These are phyloP conservation scores for Lizonia empirigonia DNA, from an alignment of 2,329 filamentous ascomycete genomes.

Conservation along the genomic window DNA sequence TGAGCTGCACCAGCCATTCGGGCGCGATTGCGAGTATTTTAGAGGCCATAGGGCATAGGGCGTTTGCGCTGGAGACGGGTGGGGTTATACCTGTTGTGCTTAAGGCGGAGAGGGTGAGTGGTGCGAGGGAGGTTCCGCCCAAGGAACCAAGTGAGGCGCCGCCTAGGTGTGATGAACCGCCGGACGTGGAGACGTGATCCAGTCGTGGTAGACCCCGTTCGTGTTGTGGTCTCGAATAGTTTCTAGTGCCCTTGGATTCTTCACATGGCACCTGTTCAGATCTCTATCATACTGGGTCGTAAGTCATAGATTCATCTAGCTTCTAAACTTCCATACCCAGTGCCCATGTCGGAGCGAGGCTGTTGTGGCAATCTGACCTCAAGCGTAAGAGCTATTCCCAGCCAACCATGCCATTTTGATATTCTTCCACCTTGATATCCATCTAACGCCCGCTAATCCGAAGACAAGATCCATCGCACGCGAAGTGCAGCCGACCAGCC, in stretches of 20 bases:
- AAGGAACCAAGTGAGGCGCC: conserved; percentile 42
- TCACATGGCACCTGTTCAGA: too few species aligned
- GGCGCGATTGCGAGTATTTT: conserved; percentile 63
- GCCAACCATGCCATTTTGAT: conserved; percentile 15
- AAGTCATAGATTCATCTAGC: conserved; percentile 16
- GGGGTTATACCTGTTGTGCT: conserved; percentile 72
- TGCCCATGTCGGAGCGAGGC: conserved; percentile 9
- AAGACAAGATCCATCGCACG: conserved; percentile 18
- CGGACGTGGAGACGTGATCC: neutral
- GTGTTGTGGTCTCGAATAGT: neutral
- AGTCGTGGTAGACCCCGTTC: neutral
- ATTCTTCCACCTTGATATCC: conserved; percentile 27
- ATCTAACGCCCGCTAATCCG: conserved; percentile 40
- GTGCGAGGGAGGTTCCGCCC: conserved; percentile 29
- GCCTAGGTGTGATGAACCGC: conserved; percentile 35
- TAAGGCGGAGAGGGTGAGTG: conserved; percentile 57
- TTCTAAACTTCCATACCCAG: conserved; percentile 6
- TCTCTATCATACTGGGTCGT: too few species aligned
- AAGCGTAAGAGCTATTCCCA: neutral
- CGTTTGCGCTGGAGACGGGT: conserved; percentile 67
- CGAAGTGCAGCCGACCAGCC: neutral
- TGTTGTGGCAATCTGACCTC: conserved; percentile 16
- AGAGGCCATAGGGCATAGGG: conserved; percentile 62
- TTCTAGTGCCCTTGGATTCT: too few species aligned
- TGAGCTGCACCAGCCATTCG: conserved; percentile 64